Evolutionary conservation across 331 rosid genomes (phyloP), one percentile per base, ranked within the genome.

Genomic region (Malus hybrid): DNA sequence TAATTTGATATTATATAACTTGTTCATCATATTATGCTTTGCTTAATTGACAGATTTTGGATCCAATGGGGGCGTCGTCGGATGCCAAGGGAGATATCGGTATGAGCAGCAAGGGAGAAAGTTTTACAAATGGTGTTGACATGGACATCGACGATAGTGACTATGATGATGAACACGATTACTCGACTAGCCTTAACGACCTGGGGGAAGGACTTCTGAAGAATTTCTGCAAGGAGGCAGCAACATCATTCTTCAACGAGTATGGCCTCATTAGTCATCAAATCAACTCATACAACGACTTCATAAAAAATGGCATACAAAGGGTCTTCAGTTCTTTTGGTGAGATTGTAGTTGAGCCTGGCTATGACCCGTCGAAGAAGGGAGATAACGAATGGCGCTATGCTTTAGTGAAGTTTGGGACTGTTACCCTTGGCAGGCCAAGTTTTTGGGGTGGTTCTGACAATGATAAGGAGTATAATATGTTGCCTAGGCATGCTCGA

Each of bases 401-500:
- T 44, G 99, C 97, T 5, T 73, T 92, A 0, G 87, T 92, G 6
- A 84, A 65, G 81, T 95, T 95, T 74, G 97, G 99, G 15, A 81
- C 83, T 59, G 93, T 92, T 2, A 84, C 79, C 32, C 93, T 95
- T 8, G 93, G 87, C 10, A 78, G 48, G 11, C 99, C 99, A 24
- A 90, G 32, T 73, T 90, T 90, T 65, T 95, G 93, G 93, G 90
- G 92, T 28, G 93, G 96, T 19, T 86, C 85, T 12, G 89, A 79
- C 20, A 86, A 82, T 34, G 79, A 76, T 5, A 83, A 81, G 15
- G 97, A 92, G 76, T 82, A 81, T 50, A 82, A 89, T 57, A 80
- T 95, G 97, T 85, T 92, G 69, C 99, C 99, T 1, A 83, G 97
- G 67, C 98, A 92, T 75, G 99, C 99, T 10, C 81, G 99, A 3